A percentile compares a stretch with the other conserved stretches of the same genome.
Conservation (phyloP, 164 flowering plant species). For the Brasenia schreberi region DNA sequence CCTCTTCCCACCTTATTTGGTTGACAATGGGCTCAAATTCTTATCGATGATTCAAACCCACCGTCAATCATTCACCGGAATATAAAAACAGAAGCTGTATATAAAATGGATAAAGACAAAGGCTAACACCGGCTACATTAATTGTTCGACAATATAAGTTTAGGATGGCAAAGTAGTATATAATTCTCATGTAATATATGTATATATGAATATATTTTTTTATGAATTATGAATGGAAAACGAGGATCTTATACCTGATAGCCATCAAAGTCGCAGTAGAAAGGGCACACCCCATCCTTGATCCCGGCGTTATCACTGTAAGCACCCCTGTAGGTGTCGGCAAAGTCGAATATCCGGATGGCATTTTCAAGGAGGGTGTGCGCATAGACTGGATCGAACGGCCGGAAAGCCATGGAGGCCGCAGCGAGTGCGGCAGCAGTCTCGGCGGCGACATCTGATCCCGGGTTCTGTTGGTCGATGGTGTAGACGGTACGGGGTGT, state of each 20-base stretch:
- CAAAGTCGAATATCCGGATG: slow-evolving; percentile 44
- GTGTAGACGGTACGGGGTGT: slow-evolving; percentile 67
- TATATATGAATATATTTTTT: too few species aligned
- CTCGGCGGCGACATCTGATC: slow-evolving; percentile 93
- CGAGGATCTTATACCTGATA: slow-evolving; percentile 42
- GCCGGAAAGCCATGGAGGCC: slow-evolving; percentile 68
- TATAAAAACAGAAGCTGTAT: background rate
- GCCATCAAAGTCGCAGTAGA: slow-evolving; percentile 85
- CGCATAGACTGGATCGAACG: slow-evolving; percentile 64
- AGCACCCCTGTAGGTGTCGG: slow-evolving; percentile 79
- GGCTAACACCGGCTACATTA: background rate
- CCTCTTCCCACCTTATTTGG: too few species aligned
- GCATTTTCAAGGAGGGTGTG: slow-evolving; percentile 53
- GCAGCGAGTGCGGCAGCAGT: slow-evolving; percentile 94
- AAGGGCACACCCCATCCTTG: slow-evolving; percentile 75
- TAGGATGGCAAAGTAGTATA: background rate
- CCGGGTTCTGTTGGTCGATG: slow-evolving; percentile 66
- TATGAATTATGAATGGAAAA: background rate
- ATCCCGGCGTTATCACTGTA: slow-evolving; percentile 74
- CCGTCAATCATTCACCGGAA: too few species aligned
- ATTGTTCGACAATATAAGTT: background rate
- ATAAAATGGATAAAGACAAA: background rate
- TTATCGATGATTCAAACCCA: too few species aligned
- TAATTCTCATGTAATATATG: too few species aligned
- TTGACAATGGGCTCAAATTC: too few species aligned